Base-by-base conservation (phyloP, 148 eudicot genomes). In the Camellia japonica region DNA sequence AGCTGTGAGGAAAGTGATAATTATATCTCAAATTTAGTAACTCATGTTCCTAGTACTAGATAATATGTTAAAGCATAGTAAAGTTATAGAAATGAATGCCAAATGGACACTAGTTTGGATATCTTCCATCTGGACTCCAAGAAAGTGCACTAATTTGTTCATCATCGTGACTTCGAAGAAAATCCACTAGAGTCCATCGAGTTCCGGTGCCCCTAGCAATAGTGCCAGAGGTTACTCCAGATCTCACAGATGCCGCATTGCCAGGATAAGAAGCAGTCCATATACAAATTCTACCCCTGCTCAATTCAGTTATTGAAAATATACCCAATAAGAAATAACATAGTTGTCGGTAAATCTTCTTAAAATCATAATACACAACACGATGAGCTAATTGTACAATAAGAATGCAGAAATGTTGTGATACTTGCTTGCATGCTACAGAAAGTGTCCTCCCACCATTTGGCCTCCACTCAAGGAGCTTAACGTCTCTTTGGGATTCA, bases 81-180 rank as follows among this genome's bases (percentile, higher is more conserved):
- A 56, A 16, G 13, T 30, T 6, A 49, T 7, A 18, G n/a, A 38
- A 4, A 7, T 10, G 55, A 43, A 58, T 8, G 44, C 51, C 38
- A 59, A 79, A 60, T 38, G 38, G 30, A 73, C 15, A 71, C 44
- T 10, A 60, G 7, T 54, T 69, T 79, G 99, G 99, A 96, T 96
- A 97, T 94, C 98, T 91, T 87, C 99, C 99, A 90, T 97, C 93
- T 74, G 99, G 99, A 81, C 99, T 94, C 98, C 99, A 97, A 23
- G 98, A 92, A 75, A 97, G 93, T 59, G 99, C 93, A 84, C 85
- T 94, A 61, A 90, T 94, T 86, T 90, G 93, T 84, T 92, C 97
- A 84, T 86, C 87, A 82, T 85, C 86, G 43, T 70, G 86, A 83
- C 97, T 90, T 84, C 83, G 90, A 43, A 97, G 94, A 87, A 91